Conservation (phyloP, 108 stramenopile species). For the Cyclotella cryptica region DNA sequence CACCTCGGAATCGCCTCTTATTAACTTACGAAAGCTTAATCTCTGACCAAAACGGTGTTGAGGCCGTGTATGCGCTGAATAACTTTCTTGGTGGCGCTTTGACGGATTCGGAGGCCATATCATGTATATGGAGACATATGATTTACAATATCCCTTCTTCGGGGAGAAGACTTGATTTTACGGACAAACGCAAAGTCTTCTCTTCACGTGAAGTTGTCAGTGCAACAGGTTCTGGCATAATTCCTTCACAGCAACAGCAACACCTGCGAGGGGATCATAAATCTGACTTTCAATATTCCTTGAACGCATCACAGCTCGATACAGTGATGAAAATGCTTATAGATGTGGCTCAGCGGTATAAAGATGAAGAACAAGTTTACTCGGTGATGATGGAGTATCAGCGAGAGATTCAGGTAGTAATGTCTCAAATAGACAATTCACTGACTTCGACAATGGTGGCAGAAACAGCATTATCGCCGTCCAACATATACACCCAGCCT, state of each 20-base stretch:
- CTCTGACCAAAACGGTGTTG: background rate
- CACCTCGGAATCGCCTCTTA: slow-evolving; percentile 6
- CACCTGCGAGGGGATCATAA: background rate
- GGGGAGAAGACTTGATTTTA: background rate
- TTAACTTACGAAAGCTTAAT: background rate
- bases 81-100: background rate
- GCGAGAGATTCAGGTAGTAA: background rate
- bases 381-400: slow-evolving; percentile 6
- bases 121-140: slow-evolving; percentile 10
- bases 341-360: slow-evolving; percentile 7
- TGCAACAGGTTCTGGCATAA: background rate
- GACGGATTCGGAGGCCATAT: background rate
- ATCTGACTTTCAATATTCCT: background rate
- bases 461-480: background rate
- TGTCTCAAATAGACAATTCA: background rate
- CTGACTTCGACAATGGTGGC: background rate
- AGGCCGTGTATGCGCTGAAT: background rate
- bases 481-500: background rate
- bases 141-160: background rate
- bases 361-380: slow-evolving; percentile 13
- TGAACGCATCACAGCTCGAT: background rate
- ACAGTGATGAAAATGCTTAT: background rate
- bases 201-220: background rate
- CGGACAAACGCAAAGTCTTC: background rate
- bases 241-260: background rate